Percentiles rank a stretch among this genome's conserved stretches.
Conservation (phyloP, 2,329 filamentous ascomycete species). For the Epichloe glyceriae region DNA sequence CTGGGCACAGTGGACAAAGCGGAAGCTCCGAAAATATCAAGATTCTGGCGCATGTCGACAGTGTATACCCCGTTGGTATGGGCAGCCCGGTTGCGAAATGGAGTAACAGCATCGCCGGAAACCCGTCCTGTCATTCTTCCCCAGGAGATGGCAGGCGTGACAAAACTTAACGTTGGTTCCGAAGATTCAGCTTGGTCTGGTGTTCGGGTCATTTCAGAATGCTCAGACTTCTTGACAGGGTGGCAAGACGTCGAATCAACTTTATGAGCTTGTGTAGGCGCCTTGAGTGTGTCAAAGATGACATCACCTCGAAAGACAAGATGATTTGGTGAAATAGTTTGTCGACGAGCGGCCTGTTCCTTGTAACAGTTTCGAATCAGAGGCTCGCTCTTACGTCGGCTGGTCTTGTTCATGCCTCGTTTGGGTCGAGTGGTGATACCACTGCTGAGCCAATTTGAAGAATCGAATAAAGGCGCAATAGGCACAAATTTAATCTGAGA, state of each 20-base stretch:
- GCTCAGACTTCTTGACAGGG: neutral
- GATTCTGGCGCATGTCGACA: conserved; percentile 22
- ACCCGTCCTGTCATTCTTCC: conserved; percentile 7
- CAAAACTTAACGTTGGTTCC: neutral
- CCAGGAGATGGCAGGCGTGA: conserved; percentile 10
- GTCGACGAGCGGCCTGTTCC: conserved; percentile 12
- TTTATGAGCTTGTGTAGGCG: neutral
- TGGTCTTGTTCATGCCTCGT: conserved; percentile 11
- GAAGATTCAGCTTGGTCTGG: conserved; percentile 1
- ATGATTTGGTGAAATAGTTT: conserved; percentile 18
- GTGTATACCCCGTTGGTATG: conserved; percentile 15
- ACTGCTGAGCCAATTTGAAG: conserved; percentile 16
- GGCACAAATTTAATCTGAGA: conserved; percentile 17
- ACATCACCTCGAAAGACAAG: conserved; percentile 4
- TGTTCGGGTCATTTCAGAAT: neutral
- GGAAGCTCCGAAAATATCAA: conserved; percentile 21
- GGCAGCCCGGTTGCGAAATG: neutral
- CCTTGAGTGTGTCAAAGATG: neutral
- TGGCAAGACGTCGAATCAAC: neutral
- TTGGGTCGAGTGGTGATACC: conserved; percentile 12
- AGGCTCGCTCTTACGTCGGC: conserved; percentile 23
- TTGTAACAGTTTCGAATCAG: conserved; percentile 16
- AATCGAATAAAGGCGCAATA: conserved; percentile 15
- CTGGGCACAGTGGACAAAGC: conserved; percentile 4
- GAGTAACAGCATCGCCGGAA: conserved; percentile 3